Evolutionary conservation across 352 stramenopile species (phyloP).

Genomic region (Globisporangium carolinianum): DNA sequence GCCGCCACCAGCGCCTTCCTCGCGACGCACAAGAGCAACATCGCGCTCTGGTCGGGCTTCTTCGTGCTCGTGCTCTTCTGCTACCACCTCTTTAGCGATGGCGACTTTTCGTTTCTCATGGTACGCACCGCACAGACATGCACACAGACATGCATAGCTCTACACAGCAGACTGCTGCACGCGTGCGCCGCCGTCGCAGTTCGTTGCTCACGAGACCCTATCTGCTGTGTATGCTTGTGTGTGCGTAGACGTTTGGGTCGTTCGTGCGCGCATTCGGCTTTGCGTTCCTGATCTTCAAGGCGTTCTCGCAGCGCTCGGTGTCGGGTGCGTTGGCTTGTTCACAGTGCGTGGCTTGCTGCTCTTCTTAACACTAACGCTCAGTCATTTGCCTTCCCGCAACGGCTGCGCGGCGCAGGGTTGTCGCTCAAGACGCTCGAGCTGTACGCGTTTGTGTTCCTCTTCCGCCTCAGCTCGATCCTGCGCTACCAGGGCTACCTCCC

Average conservation of each 20-base stretch:
- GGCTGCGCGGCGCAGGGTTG: conserved; percentile 39
- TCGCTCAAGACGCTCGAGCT: conserved; percentile 97
- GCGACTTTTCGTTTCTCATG: conserved; percentile 99
- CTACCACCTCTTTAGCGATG: conserved; percentile 95
- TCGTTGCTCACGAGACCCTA: not conserved
- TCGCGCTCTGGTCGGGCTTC: conserved; percentile 94
- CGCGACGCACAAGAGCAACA: conserved; percentile 92
- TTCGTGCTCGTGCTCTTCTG: conserved; percentile 92
- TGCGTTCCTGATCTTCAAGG: conserved; percentile 93
- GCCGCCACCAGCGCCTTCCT: conserved; percentile 43
- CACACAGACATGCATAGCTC: too few species aligned
- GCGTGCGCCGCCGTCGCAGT: not conserved
- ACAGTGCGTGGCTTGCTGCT: too few species aligned
- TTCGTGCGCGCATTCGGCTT: conserved; percentile 89
- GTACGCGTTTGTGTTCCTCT: conserved; percentile 96
- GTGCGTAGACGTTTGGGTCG: conserved; percentile 81
- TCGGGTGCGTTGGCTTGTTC: conserved; percentile 27
- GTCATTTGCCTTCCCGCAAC: not conserved
- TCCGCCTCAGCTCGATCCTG: conserved; percentile 95
- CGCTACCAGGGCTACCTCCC: conserved; percentile 95
- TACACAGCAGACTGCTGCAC: too few species aligned
- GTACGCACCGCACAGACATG: conserved; percentile 21
- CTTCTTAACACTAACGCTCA: too few species aligned
- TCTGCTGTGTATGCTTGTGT: not conserved
- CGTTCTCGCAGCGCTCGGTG: conserved; percentile 88